phyloP scores from a whole-genome alignment of 768 basidiomycete species.

The Termitomyces sp. region DNA sequence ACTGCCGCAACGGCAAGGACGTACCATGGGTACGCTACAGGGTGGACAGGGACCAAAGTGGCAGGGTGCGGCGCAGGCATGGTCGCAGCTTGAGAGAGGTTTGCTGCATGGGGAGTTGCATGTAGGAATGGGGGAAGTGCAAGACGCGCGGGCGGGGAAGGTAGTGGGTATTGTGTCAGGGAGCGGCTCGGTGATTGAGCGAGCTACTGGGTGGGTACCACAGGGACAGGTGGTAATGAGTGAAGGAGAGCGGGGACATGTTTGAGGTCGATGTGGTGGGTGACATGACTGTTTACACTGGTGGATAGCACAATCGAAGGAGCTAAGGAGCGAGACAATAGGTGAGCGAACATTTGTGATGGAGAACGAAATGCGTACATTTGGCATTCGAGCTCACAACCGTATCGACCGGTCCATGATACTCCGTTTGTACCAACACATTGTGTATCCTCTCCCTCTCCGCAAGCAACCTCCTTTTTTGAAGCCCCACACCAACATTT shows the following conservation, averaged over 20 bases:
- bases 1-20: slow-evolving; percentile 85
- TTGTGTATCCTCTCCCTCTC: slow-evolving; percentile 43
- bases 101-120: slow-evolving; percentile 69
- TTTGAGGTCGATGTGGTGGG: slow-evolving; percentile 48
- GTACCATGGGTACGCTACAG: slow-evolving; percentile 60
- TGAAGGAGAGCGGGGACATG: slow-evolving; percentile 72
- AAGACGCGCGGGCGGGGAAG: slow-evolving; percentile 42
- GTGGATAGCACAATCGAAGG: slow-evolving; percentile 77
- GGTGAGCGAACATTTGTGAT: background rate
- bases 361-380: slow-evolving; percentile 31
- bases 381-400: slow-evolving; percentile 56
- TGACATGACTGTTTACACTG: slow-evolving; percentile 73
- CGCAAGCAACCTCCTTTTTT: slow-evolving; percentile 55
- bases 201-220: slow-evolving; percentile 52
- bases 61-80: slow-evolving; percentile 65
- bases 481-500: slow-evolving; percentile 82
- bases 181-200: slow-evolving; percentile 20
- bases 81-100: slow-evolving; percentile 58
- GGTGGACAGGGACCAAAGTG: slow-evolving; percentile 80
- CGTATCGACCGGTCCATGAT: slow-evolving; percentile 58
- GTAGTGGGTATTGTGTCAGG: slow-evolving; percentile 24
- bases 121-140: slow-evolving; percentile 76
- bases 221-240: slow-evolving; percentile 77
- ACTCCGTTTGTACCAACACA: slow-evolving; percentile 36
- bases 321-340: slow-evolving; percentile 24